Conservation (phyloP, 345 rosid genomes). For the Gynandropsis gynandra region DNA sequence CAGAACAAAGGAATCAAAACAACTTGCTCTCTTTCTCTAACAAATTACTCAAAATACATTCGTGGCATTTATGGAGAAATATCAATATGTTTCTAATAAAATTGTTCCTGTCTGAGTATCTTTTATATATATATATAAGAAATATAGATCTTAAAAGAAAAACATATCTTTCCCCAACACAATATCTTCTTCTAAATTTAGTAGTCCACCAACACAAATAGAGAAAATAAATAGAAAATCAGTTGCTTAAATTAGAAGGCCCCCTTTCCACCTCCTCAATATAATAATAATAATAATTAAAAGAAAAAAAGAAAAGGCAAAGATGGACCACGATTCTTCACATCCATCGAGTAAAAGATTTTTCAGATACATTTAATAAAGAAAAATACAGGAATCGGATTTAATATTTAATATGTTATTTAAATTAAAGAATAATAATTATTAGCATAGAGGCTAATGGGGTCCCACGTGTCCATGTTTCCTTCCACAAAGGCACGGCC, state of each 20-base stretch:
- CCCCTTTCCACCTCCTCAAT: too few species aligned
- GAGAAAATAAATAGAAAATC: constrained; percentile 8
- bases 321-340: constrained; percentile 31
- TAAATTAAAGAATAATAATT: constrained; percentile 3
- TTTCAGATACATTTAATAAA: not conserved
- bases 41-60: too few species aligned
- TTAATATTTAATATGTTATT: not conserved
- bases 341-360: constrained; percentile 2
- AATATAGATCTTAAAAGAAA: constrained; percentile 15
- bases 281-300: not conserved
- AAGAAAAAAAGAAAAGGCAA: constrained; percentile 22
- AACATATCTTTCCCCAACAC: constrained; percentile 22
- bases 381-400: constrained; percentile 14
- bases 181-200: constrained; percentile 25
- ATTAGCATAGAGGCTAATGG: constrained; percentile 17
- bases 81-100: too few species aligned
- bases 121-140: too few species aligned
- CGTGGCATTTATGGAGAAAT: too few species aligned
- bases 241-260: constrained; percentile 29
- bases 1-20: too few species aligned
- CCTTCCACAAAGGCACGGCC: constrained; percentile 16
- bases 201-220: constrained; percentile 22
- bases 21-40: too few species aligned
- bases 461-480: constrained; percentile 27
- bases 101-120: too few species aligned